phyloP scores from a whole-genome alignment of 1,139 yeast species.

The Pichia sp. region DNA sequence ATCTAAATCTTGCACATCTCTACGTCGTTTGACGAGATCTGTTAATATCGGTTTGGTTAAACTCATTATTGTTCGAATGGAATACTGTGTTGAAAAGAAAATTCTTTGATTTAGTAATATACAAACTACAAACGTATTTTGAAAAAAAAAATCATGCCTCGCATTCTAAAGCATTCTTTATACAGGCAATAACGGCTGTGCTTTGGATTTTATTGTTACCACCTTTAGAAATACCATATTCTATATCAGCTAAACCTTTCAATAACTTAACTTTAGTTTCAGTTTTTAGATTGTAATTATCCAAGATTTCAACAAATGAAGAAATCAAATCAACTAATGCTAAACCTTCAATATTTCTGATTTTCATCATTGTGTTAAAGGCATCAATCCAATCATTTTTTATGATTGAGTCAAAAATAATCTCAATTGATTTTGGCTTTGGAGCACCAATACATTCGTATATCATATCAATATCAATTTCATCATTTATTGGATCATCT shows the following conservation, averaged over 20 bases:
- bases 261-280: slow-evolving; percentile 56
- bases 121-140: background rate
- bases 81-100: background rate
- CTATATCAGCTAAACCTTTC: slow-evolving; percentile 74
- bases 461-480: slow-evolving; percentile 65
- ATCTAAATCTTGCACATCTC: slow-evolving; percentile 27
- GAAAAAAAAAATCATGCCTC: slow-evolving; percentile 17
- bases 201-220: slow-evolving; percentile 88
- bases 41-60: slow-evolving; percentile 15
- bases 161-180: slow-evolving; percentile 50
- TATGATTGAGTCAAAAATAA: slow-evolving; percentile 67
- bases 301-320: slow-evolving; percentile 67
- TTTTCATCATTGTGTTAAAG: slow-evolving; percentile 51
- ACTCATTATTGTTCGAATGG: background rate
- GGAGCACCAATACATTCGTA: slow-evolving; percentile 97
- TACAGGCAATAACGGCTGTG: slow-evolving; percentile 84
- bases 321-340: slow-evolving; percentile 81
- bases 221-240: slow-evolving; percentile 85
- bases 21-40: slow-evolving; percentile 23
- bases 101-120: background rate
- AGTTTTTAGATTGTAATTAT: slow-evolving; percentile 56
- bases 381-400: slow-evolving; percentile 88
- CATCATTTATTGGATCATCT: slow-evolving; percentile 34
- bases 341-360: slow-evolving; percentile 70
- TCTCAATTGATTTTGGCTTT: slow-evolving; percentile 75